Conservation (phyloP, 169 alveolate species). For the Babesia microti region DNA sequence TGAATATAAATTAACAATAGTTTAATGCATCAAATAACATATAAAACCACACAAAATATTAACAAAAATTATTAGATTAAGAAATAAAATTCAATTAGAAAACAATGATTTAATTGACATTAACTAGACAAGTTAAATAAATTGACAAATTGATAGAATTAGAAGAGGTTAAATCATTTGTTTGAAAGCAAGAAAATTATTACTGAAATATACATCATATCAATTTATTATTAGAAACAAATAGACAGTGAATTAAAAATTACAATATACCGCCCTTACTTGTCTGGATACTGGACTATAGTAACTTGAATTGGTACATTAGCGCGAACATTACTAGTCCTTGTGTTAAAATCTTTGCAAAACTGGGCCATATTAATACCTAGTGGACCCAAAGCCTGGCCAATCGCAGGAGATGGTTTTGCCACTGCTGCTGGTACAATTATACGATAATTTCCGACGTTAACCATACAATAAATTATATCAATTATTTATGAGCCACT, state of each 20-base stretch:
- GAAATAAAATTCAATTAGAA: too few relatives aligned
- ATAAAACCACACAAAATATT: background rate
- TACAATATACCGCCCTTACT: constrained; percentile 21
- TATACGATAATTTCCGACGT: constrained; percentile 28
- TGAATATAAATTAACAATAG: background rate
- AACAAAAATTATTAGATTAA: background rate
- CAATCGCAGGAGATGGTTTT: constrained; percentile 81
- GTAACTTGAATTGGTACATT: constrained; percentile 76
- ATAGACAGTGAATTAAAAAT: constrained; percentile 6
- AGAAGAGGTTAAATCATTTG: too few relatives aligned
- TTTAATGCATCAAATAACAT: background rate
- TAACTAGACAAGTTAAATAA: too few relatives aligned
- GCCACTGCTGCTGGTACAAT: constrained; percentile 79
- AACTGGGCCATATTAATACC: constrained; percentile 81
- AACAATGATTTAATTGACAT: too few relatives aligned
- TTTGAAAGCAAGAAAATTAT: background rate
- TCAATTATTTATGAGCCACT: too few relatives aligned
- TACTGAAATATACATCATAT: background rate
- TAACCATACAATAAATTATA: too few relatives aligned
- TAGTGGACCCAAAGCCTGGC: constrained; percentile 81
- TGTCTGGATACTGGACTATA: constrained; percentile 60
- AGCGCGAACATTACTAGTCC: constrained; percentile 64
- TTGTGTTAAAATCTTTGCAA: constrained; percentile 77
- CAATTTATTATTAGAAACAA: too few relatives aligned
- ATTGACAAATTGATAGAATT: too few relatives aligned